Evolutionary conservation across 371 early-diverging fungal genomes (phyloP).

Genomic region (Dichotomocladium elegans): DNA sequence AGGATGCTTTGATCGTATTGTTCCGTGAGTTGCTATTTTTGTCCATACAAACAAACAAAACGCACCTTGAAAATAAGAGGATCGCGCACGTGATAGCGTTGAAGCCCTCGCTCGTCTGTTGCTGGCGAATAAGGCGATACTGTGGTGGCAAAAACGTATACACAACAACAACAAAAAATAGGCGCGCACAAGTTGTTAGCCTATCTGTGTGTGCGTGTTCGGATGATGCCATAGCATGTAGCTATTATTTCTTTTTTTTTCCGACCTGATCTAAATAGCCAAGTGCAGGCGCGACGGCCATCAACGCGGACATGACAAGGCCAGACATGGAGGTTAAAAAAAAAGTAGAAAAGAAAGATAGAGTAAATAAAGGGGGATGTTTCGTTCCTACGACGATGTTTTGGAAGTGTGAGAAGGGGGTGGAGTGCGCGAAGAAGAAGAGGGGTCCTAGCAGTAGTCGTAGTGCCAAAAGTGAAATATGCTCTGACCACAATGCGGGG

Average conservation of each 20-base stretch:
- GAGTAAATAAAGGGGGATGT: no score
- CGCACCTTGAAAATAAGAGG: constrained; percentile 23
- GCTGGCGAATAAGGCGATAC: constrained; percentile 19
- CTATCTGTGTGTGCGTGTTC: no score
- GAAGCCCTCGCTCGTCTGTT: constrained; percentile 23
- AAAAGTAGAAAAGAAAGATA: no score
- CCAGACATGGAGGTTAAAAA: no score
- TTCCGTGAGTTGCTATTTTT: not conserved
- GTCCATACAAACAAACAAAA: not conserved
- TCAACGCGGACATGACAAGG: constrained; percentile 12
- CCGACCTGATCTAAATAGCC: constrained; percentile 25
- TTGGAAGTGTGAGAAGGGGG: no score
- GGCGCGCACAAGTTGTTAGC: not conserved
- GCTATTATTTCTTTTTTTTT: no score
- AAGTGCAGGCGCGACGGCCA: constrained; percentile 20
- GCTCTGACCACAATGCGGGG: no score
- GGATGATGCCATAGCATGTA: no score
- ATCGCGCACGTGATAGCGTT: constrained; percentile 25
- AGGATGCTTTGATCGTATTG: constrained; percentile 3
- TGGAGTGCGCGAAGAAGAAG: not conserved
- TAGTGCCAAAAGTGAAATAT: no score
- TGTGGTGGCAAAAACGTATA: not conserved
- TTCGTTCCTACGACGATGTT: no score
- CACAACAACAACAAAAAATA: no score
- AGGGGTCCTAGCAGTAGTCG: no score